Conservation (phyloP, 2,329 filamentous ascomycete genomes). For the Fusarium sp. region DNA sequence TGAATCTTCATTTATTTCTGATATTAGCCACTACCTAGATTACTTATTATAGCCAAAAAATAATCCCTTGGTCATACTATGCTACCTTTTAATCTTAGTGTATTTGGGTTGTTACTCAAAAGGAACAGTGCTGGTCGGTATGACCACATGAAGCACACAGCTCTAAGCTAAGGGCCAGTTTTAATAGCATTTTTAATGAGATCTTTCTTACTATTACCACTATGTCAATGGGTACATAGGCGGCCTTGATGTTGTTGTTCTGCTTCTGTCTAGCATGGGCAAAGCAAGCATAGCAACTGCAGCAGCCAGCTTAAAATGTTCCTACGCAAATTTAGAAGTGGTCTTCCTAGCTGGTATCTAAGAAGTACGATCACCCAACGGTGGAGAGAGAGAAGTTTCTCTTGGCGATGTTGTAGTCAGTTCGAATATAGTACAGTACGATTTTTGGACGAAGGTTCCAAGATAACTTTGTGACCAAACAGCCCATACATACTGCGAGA, state of each 20-base stretch:
- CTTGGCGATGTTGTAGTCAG: no score
- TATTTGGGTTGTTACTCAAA: neutral
- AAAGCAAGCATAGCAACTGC: neutral
- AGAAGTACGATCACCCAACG: no score
- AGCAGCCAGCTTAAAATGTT: neutral
- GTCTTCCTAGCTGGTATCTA: no score
- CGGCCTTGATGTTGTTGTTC: neutral
- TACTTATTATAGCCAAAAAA: neutral
- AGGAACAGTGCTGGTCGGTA: neutral
- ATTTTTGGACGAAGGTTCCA: no score
- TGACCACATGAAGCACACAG: no score
- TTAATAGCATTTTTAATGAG: no score
- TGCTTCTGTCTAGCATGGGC: neutral
- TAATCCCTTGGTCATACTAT: neutral
- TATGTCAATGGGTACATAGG: neutral
- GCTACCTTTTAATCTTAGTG: neutral
- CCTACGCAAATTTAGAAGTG: neutral
- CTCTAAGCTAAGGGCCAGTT: no score
- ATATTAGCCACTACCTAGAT: neutral
- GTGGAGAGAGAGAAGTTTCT: rapidly evolving
- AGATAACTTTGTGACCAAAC: no score
- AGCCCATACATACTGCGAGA: no score
- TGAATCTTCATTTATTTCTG: neutral
- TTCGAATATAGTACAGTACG: no score
- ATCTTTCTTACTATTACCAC: no score